phyloP scores from a whole-genome alignment of 2,329 filamentous ascomycete species.

The Stromatinia cepivora region DNA sequence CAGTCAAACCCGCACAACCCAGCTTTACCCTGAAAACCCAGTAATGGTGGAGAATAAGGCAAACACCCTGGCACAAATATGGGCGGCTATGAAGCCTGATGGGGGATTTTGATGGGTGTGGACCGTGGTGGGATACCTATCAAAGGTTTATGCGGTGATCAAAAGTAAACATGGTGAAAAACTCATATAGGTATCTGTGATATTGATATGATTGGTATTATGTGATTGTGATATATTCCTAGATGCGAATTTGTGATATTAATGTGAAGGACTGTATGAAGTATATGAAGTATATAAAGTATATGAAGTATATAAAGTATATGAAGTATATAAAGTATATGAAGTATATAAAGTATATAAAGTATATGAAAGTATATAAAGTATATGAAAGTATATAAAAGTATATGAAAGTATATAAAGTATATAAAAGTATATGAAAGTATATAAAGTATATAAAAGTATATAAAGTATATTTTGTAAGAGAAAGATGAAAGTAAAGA shows the following conservation, averaged over 20 bases:
- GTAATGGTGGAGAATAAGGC: constrained; percentile 10
- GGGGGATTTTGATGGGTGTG: neutral
- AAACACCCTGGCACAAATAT: constrained; percentile 14
- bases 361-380: no score
- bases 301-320: no score
- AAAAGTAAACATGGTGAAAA: no score
- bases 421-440: no score
- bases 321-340: no score
- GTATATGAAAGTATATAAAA: no score
- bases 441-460: no score
- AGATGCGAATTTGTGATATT: neutral
- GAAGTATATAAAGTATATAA: no score
- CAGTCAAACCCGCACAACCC: constrained; percentile 9
- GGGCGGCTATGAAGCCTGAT: constrained; percentile 20
- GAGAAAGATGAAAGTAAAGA: neutral
- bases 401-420: no score
- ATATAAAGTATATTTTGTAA: neutral
- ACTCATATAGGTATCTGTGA: neutral
- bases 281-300: neutral
- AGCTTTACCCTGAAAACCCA: constrained; percentile 9
- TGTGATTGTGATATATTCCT: neutral
- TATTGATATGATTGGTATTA: neutral
- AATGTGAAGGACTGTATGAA: neutral
- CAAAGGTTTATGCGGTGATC: neutral
- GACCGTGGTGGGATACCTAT: neutral